These are phyloP conservation scores for Starmera dryadoides DNA, from an alignment of 805 yeast species.

Conservation along the genomic window DNA sequence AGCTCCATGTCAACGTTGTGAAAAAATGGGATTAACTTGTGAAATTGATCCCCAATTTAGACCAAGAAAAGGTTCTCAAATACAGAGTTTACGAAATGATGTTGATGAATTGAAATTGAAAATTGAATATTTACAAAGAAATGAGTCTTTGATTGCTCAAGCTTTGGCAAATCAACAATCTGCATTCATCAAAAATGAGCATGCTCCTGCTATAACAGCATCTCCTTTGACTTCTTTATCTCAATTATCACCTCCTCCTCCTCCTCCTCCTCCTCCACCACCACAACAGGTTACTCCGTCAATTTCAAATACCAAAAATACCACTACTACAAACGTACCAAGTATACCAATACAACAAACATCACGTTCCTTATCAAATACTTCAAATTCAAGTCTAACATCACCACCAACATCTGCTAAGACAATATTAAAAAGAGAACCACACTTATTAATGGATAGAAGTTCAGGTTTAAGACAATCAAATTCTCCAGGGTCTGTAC, in stretches of 20 bases:
- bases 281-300: background rate
- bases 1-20: constrained; percentile 75
- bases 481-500: constrained; percentile 6
- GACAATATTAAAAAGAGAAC: constrained; percentile 38
- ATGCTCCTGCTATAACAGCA: constrained; percentile 12
- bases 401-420: constrained; percentile 27
- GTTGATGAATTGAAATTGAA: constrained; percentile 73
- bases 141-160: constrained; percentile 61
- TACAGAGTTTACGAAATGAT: constrained; percentile 76
- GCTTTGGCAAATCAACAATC: constrained; percentile 33
- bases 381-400: background rate
- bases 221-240: constrained; percentile 12
- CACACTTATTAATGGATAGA: constrained; percentile 31
- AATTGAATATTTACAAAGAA: constrained; percentile 57
- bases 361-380: constrained; percentile 3
- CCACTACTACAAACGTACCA: too few species aligned
- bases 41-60: constrained; percentile 88
- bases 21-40: constrained; percentile 70
- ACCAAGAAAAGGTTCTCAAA: constrained; percentile 88
- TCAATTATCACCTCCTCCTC: background rate
- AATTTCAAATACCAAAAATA: too few species aligned
- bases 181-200: constrained; percentile 6
- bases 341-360: too few species aligned
- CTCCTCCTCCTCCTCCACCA: background rate
- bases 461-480: constrained; percentile 8